These are phyloP conservation scores for Akanthomyces muscarius DNA, from an alignment of 2,329 filamentous ascomycete genomes.

Conservation along the genomic window DNA sequence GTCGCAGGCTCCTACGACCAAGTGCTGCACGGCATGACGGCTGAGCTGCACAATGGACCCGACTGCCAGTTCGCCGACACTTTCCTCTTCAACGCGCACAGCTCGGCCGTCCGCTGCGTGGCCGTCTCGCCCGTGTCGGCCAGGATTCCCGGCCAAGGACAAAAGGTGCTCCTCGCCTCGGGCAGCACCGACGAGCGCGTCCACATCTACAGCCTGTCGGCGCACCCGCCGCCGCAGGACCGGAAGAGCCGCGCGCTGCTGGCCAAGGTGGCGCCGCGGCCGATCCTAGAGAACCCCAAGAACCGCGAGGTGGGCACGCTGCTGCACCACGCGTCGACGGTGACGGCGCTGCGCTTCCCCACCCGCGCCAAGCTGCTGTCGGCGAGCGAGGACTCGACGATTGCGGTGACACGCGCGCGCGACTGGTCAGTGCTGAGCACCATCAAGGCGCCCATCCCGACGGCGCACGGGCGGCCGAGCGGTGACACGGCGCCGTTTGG, in stretches of 20 bases:
- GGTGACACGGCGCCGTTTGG: slow-evolving; percentile 85
- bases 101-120: slow-evolving; percentile 83
- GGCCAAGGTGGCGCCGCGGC: slow-evolving; percentile 64
- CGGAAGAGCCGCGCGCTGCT: slow-evolving; percentile 55
- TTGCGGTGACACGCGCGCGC: slow-evolving; percentile 79
- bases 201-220: slow-evolving; percentile 88
- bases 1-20: slow-evolving; percentile 92
- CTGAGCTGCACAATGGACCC: slow-evolving; percentile 54
- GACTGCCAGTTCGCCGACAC: slow-evolving; percentile 71
- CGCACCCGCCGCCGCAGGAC: slow-evolving; percentile 50
- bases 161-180: slow-evolving; percentile 84
- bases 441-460: slow-evolving; percentile 85
- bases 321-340: slow-evolving; percentile 77
- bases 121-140: slow-evolving; percentile 75
- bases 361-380: slow-evolving; percentile 82
- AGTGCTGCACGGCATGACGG: slow-evolving; percentile 83
- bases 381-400: slow-evolving; percentile 85
- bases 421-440: slow-evolving; percentile 86
- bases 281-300: slow-evolving; percentile 76
- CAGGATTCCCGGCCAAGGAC: slow-evolving; percentile 55
- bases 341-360: slow-evolving; percentile 78
- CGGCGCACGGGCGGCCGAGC: slow-evolving; percentile 72
- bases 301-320: slow-evolving; percentile 87
- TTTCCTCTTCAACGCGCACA: slow-evolving; percentile 93
- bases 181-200: slow-evolving; percentile 92